Evolutionary conservation across 2,329 filamentous ascomycete species (phyloP).

Genomic region (Plenodomus lindquistii): DNA sequence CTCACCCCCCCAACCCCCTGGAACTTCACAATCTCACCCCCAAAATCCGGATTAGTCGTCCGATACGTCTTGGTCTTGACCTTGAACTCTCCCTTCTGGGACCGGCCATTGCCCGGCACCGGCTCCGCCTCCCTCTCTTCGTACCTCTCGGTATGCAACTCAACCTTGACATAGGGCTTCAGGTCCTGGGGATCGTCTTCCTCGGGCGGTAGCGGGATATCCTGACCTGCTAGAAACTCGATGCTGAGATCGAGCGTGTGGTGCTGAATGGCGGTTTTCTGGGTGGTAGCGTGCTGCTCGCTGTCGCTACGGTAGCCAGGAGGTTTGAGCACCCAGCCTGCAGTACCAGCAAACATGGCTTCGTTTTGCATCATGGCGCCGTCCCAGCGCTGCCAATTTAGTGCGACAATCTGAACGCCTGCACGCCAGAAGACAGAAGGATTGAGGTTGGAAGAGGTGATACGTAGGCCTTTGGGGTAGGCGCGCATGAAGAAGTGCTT

Average conservation of each 20-base stretch:
- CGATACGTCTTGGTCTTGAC: slow-evolving; percentile 51
- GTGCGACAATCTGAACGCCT: slow-evolving; percentile 85
- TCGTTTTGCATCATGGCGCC: slow-evolving; percentile 96
- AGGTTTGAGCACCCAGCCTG: slow-evolving; percentile 87
- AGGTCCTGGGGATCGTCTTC: slow-evolving; percentile 62
- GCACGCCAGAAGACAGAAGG: slow-evolving; percentile 84
- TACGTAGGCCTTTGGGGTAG: slow-evolving; percentile 81
- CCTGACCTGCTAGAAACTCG: slow-evolving; percentile 75
- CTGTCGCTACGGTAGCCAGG: slow-evolving; percentile 64
- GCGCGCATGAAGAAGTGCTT: slow-evolving; percentile 80
- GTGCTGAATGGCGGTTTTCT: slow-evolving; percentile 54
- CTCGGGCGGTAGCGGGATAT: slow-evolving; percentile 67
- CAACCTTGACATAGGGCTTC: slow-evolving; percentile 75
- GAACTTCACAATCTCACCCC: slow-evolving; percentile 51
- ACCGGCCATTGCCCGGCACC: slow-evolving; percentile 53
- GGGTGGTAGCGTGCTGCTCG: slow-evolving; percentile 26
- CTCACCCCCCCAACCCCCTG: slow-evolving; percentile 48
- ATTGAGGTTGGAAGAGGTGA: slow-evolving; percentile 85
- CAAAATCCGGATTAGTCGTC: slow-evolving; percentile 51
- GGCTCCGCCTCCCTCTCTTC: slow-evolving; percentile 51
- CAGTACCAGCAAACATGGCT: slow-evolving; percentile 81
- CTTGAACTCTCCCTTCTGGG: slow-evolving; percentile 58
- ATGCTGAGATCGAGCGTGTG: slow-evolving; percentile 69
- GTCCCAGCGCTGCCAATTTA: slow-evolving; percentile 93
- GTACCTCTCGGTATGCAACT: slow-evolving; percentile 77